These are phyloP conservation scores for Apiotrichum akiyoshidainum DNA, from an alignment of 1,284 basidiomycete species.

Conservation along the genomic window DNA sequence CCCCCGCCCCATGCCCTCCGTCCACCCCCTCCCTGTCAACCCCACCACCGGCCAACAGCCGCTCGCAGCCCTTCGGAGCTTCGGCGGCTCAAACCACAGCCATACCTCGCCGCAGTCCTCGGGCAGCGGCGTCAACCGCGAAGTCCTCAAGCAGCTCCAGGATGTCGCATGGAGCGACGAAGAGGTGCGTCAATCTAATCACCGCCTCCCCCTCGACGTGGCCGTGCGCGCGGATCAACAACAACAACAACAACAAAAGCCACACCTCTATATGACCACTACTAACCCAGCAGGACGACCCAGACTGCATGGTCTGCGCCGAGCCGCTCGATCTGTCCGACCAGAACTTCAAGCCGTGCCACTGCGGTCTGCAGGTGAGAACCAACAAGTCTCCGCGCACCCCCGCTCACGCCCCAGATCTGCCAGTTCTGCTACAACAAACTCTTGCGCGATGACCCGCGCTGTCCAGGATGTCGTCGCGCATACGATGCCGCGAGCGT, in stretches of 20 bases:
- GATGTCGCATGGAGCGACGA: conserved; percentile 99
- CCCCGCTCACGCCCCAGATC: conserved; percentile 61
- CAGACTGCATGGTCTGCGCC: conserved; percentile 95
- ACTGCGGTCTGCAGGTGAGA: conserved; percentile 93
- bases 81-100: conserved; percentile 15
- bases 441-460: conserved; percentile 94
- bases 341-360: conserved; percentile 98
- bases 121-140: conserved; percentile 43
- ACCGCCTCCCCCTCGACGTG: neutral
- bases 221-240: neutral
- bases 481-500: conserved; percentile 90
- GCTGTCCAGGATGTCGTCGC: conserved; percentile 94
- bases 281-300: conserved; percentile 69
- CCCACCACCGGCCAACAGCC: conserved; percentile 48
- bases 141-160: conserved; percentile 64
- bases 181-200: conserved; percentile 54
- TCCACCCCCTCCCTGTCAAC: conserved; percentile 46
- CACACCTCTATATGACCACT: neutral
- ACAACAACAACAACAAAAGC: neutral
- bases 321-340: conserved; percentile 99
- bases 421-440: conserved; percentile 99
- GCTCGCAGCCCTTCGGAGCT: conserved; percentile 25
- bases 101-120: conserved; percentile 13
- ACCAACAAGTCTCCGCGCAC: neutral
- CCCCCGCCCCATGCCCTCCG: conserved; percentile 24